Conservation (phyloP, 108 stramenopile genomes). For the Bacterosira constricta region DNA sequence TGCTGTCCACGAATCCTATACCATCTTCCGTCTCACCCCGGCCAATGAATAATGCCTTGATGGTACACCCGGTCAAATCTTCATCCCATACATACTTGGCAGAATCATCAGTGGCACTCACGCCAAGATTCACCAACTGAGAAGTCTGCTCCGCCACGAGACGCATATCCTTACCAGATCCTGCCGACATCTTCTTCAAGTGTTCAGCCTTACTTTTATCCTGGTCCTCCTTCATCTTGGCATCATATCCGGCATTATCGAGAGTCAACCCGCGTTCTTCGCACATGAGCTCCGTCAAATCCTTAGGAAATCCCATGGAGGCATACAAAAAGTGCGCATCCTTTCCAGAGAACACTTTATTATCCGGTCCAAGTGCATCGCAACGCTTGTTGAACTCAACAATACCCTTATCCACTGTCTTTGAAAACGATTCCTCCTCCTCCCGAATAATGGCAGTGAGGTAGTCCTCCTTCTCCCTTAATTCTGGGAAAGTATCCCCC, state of each 20-base stretch:
- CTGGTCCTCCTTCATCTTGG: constrained; percentile 90
- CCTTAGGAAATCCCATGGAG: constrained; percentile 98
- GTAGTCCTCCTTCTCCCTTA: constrained; percentile 78
- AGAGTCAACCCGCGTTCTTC: constrained; percentile 95
- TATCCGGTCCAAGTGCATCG: constrained; percentile 56
- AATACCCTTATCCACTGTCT: constrained; percentile 96
- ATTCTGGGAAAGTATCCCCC: constrained; percentile 94
- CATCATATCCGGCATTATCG: constrained; percentile 91
- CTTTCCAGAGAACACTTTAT: constrained; percentile 84
- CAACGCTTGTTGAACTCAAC: constrained; percentile 91
- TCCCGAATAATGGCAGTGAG: constrained; percentile 87
- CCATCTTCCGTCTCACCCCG: constrained; percentile 87
- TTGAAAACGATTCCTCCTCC: constrained; percentile 95
- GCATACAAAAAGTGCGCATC: constrained; percentile 96
- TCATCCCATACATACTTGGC: constrained; percentile 93
- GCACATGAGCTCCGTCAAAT: constrained; percentile 98
- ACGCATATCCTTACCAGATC: constrained; percentile 91
- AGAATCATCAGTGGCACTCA: constrained; percentile 81
- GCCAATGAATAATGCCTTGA: constrained; percentile 91
- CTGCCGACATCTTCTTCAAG: constrained; percentile 84
- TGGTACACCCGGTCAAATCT: constrained; percentile 71
- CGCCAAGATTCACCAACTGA: constrained; percentile 71
- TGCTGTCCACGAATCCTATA: constrained; percentile 85
- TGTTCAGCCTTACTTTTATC: constrained; percentile 73
- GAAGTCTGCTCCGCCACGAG: constrained; percentile 98